A percentile compares a stretch with the other conserved stretches of the same genome.
Conservation (phyloP, 257 asterid genomes). For the Nicotiana otophora region DNA sequence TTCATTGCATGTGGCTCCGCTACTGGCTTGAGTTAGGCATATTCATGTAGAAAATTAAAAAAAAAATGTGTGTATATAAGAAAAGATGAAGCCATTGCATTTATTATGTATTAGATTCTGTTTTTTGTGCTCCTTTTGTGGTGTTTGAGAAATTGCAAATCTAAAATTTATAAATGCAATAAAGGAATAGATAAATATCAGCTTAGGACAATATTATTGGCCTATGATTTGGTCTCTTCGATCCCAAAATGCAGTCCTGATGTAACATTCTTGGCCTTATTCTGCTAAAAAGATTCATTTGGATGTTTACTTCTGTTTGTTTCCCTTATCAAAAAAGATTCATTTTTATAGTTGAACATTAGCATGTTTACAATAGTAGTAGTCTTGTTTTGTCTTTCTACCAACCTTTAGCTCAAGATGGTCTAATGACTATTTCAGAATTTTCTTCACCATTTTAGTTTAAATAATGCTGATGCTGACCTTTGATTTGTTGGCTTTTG, state of each 20-base stretch:
- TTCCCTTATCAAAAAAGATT: not conserved
- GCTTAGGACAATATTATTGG: not conserved
- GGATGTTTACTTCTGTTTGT: not conserved
- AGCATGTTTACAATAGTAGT: not conserved
- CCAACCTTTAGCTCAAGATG: not conserved
- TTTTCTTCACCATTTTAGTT: not conserved
- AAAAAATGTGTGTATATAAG: not conserved
- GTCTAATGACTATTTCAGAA: not conserved
- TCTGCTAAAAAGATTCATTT: not conserved
- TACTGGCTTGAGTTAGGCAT: not conserved
- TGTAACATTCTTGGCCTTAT: not conserved
- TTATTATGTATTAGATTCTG: not conserved
- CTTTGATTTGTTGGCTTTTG: not conserved
- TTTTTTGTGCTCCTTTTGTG: not conserved
- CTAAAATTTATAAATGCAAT: not conserved
- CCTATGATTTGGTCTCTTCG: not conserved
- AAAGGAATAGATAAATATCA: not conserved
- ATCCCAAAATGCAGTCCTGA: constrained; percentile 4
- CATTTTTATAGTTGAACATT: not conserved
- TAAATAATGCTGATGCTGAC: not conserved
- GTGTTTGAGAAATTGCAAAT: not conserved
- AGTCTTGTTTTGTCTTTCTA: not conserved
- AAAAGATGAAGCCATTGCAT: not conserved
- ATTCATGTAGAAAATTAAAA: not conserved
- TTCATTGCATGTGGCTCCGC: no score